Evolutionary conservation across 176 grass and related monocot genomes (phyloP).

Genomic region (Secale cereale): DNA sequence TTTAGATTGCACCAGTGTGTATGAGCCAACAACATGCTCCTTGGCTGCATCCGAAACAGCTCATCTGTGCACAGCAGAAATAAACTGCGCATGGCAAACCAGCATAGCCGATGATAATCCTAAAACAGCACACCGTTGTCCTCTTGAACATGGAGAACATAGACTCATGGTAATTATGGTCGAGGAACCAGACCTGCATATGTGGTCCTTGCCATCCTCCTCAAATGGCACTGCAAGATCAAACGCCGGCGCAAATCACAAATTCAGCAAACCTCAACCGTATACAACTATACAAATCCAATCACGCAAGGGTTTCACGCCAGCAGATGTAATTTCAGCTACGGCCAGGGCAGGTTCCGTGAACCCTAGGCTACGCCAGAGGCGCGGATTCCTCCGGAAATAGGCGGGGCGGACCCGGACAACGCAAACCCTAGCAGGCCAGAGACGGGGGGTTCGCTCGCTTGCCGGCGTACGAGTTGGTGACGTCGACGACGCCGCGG

Average conservation of each 20-base stretch:
- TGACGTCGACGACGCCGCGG: no score
- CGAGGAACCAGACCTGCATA: no score
- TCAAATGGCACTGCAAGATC: no score
- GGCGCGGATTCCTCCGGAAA: neutral
- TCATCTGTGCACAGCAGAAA: constrained; percentile 2
- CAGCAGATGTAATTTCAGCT: constrained; percentile 9
- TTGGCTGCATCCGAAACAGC: constrained; percentile 51
- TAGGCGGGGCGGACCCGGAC: neutral
- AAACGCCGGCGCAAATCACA: neutral
- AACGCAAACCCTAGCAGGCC: constrained; percentile 4
- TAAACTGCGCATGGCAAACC: neutral
- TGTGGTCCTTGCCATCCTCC: no score
- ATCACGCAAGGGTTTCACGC: neutral
- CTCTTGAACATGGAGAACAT: constrained; percentile 99
- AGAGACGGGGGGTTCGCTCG: neutral
- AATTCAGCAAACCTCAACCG: neutral
- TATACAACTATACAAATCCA: constrained; percentile 15
- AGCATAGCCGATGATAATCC: neutral
- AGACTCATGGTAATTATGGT: no score
- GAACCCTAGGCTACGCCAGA: neutral
- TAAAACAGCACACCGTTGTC: constrained; percentile 56
- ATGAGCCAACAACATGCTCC: constrained; percentile 98
- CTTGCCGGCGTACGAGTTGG: constrained; percentile 84
- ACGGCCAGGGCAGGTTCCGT: neutral
- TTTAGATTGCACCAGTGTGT: constrained; percentile 98